These are phyloP conservation scores for Stipa capillata DNA, from an alignment of 176 grass and related monocot species.

Conservation along the genomic window DNA sequence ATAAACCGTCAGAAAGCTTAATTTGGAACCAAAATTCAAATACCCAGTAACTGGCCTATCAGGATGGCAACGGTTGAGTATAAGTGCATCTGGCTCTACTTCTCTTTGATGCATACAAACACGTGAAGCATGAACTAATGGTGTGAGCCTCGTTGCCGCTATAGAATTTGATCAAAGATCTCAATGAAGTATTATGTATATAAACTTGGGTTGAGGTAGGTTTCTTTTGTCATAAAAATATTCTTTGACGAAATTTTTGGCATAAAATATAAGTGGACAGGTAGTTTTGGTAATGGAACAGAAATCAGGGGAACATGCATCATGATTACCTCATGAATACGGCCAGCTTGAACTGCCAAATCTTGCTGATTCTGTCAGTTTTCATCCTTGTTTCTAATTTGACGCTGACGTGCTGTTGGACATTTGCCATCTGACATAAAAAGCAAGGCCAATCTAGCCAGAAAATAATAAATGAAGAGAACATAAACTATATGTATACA, in stretches of 20 bases:
- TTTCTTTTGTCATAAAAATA: not conserved
- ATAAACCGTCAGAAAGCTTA: not conserved
- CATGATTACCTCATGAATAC: not conserved
- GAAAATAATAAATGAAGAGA: not conserved
- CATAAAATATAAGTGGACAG: too few relatives aligned
- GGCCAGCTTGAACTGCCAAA: too few relatives aligned
- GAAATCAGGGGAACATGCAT: not conserved
- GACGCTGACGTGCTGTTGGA: not conserved
- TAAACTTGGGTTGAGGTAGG: not conserved
- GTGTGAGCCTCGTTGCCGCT: too few relatives aligned
- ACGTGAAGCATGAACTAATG: not conserved
- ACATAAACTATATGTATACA: not conserved
- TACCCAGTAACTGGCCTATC: not conserved
- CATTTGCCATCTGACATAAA: not conserved
- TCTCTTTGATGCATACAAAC: not conserved
- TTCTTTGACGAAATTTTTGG: too few relatives aligned
- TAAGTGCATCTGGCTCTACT: not conserved
- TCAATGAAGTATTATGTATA: too few relatives aligned
- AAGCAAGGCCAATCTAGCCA: not conserved
- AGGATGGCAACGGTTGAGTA: not conserved
- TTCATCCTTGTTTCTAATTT: not conserved
- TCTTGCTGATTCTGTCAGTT: not conserved
- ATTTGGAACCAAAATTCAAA: not conserved
- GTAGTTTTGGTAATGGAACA: too few relatives aligned
- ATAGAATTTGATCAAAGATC: too few relatives aligned